These are phyloP conservation scores for Mycosarcoma mackinlayi DNA, from an alignment of 1,284 basidiomycete genomes.

Conservation along the genomic window DNA sequence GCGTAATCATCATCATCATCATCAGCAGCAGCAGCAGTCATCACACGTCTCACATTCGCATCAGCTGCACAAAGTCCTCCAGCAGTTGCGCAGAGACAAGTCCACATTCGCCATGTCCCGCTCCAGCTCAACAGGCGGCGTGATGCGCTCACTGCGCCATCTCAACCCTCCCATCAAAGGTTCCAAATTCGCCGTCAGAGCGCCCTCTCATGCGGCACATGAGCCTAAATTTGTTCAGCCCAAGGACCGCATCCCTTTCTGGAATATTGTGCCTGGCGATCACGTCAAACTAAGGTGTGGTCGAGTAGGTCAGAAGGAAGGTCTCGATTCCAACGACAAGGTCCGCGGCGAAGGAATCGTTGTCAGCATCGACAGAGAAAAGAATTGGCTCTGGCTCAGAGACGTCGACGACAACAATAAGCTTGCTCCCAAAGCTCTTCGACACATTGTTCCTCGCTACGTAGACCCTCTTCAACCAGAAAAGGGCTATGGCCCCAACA, in stretches of 20 bases:
- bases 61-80: too few relatives aligned
- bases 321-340: slow-evolving; percentile 40
- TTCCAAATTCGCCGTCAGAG: slow-evolving; percentile 61
- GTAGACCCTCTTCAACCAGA: slow-evolving; percentile 55
- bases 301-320: slow-evolving; percentile 49
- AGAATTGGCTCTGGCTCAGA: slow-evolving; percentile 62
- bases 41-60: too few relatives aligned
- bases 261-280: slow-evolving; percentile 69
- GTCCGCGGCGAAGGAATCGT: slow-evolving; percentile 64
- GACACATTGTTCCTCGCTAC: slow-evolving; percentile 58
- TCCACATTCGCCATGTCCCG: slow-evolving; percentile 39
- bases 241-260: slow-evolving; percentile 69
- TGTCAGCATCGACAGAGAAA: slow-evolving; percentile 57
- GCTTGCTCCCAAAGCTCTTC: slow-evolving; percentile 57
- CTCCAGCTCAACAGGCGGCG: slow-evolving; percentile 35
- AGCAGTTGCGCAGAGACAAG: too few relatives aligned
- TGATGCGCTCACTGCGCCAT: slow-evolving; percentile 67
- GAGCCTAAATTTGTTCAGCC: slow-evolving; percentile 66
- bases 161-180: slow-evolving; percentile 60
- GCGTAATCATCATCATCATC: too few relatives aligned
- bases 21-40: too few relatives aligned
- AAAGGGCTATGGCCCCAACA: slow-evolving; percentile 61
- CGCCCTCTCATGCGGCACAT: slow-evolving; percentile 64
- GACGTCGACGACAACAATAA: slow-evolving; percentile 61
- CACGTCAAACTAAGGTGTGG: slow-evolving; percentile 67